Conservation (phyloP, 768 basidiomycete species). For the Tubosaeta brunneosetosa region DNA sequence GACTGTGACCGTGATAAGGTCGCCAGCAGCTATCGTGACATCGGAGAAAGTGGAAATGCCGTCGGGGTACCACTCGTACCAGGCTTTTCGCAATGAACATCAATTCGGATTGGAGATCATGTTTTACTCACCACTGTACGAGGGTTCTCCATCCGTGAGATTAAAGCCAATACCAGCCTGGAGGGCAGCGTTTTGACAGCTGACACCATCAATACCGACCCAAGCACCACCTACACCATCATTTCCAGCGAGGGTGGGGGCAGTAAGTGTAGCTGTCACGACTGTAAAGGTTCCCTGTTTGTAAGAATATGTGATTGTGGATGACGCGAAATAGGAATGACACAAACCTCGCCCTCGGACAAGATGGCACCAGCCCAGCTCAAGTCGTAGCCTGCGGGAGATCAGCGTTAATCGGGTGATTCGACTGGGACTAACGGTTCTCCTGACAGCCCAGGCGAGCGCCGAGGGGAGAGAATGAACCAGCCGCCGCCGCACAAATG, state of each 20-base stretch:
- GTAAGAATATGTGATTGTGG: not conserved
- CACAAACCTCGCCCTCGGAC: constrained; percentile 7
- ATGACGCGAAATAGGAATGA: not conserved
- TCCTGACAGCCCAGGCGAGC: not conserved
- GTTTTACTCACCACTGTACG: constrained; percentile 12
- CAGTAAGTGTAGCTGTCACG: constrained; percentile 17
- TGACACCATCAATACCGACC: constrained; percentile 24
- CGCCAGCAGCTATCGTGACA: constrained; percentile 12
- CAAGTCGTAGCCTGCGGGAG: constrained; percentile 8
- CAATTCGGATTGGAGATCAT: not conserved
- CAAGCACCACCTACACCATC: constrained; percentile 17
- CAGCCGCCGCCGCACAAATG: constrained; percentile 13
- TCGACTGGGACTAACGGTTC: too few species aligned
- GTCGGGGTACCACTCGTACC: constrained; percentile 23
- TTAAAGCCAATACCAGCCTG: constrained; percentile 19
- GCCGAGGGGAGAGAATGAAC: constrained; percentile 12
- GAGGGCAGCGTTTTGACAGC: constrained; percentile 11
- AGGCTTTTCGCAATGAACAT: constrained; percentile 10
- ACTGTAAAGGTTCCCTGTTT: constrained; percentile 19
- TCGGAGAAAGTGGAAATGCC: constrained; percentile 9
- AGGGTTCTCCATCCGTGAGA: not conserved
- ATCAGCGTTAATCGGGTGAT: too few species aligned
- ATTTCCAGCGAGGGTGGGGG: constrained; percentile 11
- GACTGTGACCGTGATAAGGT: constrained; percentile 16
- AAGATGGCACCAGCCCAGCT: constrained; percentile 19